Evolutionary conservation across 352 stramenopile species (phyloP), one percentile per base, ranked within the genome.

Genomic region (Blastocystis sp.): DNA sequence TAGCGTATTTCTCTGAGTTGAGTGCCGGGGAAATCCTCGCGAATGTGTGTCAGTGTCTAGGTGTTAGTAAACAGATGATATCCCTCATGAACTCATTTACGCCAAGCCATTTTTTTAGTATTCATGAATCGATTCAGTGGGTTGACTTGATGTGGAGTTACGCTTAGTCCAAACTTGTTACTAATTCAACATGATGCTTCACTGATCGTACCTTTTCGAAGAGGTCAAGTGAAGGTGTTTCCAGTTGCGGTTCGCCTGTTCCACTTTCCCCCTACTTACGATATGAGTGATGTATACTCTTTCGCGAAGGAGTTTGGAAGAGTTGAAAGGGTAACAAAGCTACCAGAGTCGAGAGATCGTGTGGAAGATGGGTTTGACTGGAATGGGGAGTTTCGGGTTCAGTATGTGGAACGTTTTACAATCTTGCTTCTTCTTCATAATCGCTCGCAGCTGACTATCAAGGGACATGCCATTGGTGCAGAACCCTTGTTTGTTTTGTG

Each of bases 301-400:
- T 85, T 85, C 41, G 73, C 73, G 53, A 85, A 45, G 26, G 30
- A 41, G 37, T 85, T 85, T 45, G 73, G 73, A 4, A 85, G 54
- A 24, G 73, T 85, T 18, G 73, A 85, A 37, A 66, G 63, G 24
- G 73, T 85, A n/a, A 34, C 53, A 11, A 34, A 66, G 55, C 59
- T 85, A 55, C 5, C 56, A 5, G 5, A 13, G 73, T 54, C 53
- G 73, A 43, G 20, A 39, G 3, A 64, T 26, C 39, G 47, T 11
- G 34, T 11, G 13, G 70, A 65, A 65, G 39, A 41, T 45, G 70
- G 37, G 34, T 20, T 26, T 3, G 73, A 85, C 3, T n/a, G 16
- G 37, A 26, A 54, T 30, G 5, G 16, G 20, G 16, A 34, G 16
- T 85, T 66, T 65, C 73, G 73, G 9, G 73, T 85, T 37, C 54